Conservation (phyloP, 352 stramenopile genomes). For the Stramenopiles sp. region DNA sequence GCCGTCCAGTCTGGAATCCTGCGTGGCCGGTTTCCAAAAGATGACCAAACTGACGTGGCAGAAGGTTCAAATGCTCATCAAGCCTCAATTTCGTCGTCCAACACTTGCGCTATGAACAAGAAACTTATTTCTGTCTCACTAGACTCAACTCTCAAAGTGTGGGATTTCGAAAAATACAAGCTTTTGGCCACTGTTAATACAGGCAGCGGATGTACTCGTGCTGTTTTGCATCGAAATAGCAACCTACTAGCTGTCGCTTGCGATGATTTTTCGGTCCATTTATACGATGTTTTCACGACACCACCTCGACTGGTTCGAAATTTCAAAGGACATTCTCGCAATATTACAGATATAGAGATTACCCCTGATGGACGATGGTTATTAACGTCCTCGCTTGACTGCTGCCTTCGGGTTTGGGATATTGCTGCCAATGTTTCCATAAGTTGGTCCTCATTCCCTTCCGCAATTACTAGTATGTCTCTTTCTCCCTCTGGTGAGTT, state of each 20-base stretch:
- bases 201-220: slow-evolving; percentile 45
- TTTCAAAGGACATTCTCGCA: slow-evolving; percentile 52
- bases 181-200: slow-evolving; percentile 44
- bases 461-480: slow-evolving; percentile 62
- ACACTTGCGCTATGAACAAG: too few relatives aligned
- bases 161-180: slow-evolving; percentile 54
- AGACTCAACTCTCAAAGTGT: slow-evolving; percentile 66
- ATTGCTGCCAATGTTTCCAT: slow-evolving; percentile 77
- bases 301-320: slow-evolving; percentile 55
- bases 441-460: slow-evolving; percentile 78
- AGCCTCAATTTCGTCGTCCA: too few relatives aligned
- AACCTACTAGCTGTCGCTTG: slow-evolving; percentile 60
- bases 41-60: too few relatives aligned
- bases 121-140: slow-evolving; percentile 52
- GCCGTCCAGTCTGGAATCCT: slow-evolving; percentile 80
- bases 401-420: slow-evolving; percentile 72
- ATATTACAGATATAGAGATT: slow-evolving; percentile 65
- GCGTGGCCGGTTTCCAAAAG: slow-evolving; percentile 62
- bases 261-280: slow-evolving; percentile 56
- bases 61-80: too few relatives aligned
- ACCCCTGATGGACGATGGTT: slow-evolving; percentile 63
- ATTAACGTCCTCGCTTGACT: slow-evolving; percentile 54
- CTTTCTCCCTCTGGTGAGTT: slow-evolving; percentile 84
- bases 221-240: slow-evolving; percentile 54
- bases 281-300: slow-evolving; percentile 63